These are phyloP conservation scores for Paraleonurus japonicus DNA, from an alignment of 257 asterid genomes.

Conservation along the genomic window DNA sequence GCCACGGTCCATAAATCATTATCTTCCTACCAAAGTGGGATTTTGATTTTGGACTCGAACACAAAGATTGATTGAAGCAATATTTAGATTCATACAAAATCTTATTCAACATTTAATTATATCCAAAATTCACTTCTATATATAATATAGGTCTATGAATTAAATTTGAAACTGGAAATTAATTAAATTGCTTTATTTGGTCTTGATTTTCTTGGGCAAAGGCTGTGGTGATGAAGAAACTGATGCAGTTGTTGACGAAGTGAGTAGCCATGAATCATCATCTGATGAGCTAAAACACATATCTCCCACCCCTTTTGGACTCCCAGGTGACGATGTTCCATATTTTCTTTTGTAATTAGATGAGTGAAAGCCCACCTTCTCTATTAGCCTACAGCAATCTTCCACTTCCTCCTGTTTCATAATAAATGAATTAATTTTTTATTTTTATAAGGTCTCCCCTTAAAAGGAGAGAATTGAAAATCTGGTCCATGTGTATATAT, in stretches of 20 bases:
- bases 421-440: too few relatives aligned
- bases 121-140: slow-evolving; percentile 26
- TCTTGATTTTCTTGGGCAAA: slow-evolving; percentile 50
- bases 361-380: slow-evolving; percentile 48
- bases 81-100: slow-evolving; percentile 20
- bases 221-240: slow-evolving; percentile 79
- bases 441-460: too few relatives aligned
- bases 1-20: slow-evolving; percentile 18
- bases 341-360: slow-evolving; percentile 51
- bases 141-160: not conserved
- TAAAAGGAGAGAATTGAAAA: too few relatives aligned
- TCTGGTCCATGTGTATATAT: too few relatives aligned
- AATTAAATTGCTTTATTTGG: slow-evolving; percentile 15
- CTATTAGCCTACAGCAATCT: slow-evolving; percentile 51
- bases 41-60: slow-evolving; percentile 22
- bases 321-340: slow-evolving; percentile 49
- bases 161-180: not conserved
- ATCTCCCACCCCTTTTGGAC: slow-evolving; percentile 69
- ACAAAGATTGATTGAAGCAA: slow-evolving; percentile 35
- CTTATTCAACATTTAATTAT: slow-evolving; percentile 31
- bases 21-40: slow-evolving; percentile 26
- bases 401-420: slow-evolving; percentile 65
- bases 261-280: slow-evolving; percentile 43
- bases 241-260: slow-evolving; percentile 23
- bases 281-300: slow-evolving; percentile 50